phyloP scores from a whole-genome alignment of 108 stramenopile species.

The Nitzschia putrida region DNA sequence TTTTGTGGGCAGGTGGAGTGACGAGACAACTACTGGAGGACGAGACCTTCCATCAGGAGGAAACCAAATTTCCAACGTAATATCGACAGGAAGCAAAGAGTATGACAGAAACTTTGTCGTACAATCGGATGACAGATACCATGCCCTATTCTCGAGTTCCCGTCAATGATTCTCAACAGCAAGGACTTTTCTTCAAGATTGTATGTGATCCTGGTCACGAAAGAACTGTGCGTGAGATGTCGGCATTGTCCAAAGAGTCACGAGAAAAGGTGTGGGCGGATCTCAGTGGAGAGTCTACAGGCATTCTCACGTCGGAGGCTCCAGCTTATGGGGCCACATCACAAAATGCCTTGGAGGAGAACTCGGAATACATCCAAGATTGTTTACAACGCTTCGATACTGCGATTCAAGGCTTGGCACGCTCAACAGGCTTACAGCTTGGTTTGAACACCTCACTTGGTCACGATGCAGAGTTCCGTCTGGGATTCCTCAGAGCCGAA shows the following conservation, averaged over 20 bases:
- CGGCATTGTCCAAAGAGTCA: conserved; percentile 5
- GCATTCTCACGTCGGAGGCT: not conserved
- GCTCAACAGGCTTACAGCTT: not conserved
- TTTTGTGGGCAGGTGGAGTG: too few relatives aligned
- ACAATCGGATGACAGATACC: not conserved
- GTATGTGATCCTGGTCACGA: conserved; percentile 20
- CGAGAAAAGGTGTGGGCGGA: conserved; percentile 23
- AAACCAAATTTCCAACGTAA: too few relatives aligned
- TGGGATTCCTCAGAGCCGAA: conserved; percentile 7
- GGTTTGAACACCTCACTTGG: not conserved
- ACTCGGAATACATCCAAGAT: conserved; percentile 2
- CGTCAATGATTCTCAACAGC: not conserved
- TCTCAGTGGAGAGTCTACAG: not conserved
- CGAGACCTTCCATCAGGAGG: too few relatives aligned
- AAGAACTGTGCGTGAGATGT: conserved; percentile 10
- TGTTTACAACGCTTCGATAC: not conserved
- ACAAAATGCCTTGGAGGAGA: not conserved
- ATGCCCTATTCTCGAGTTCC: not conserved
- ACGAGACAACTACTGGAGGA: too few relatives aligned
- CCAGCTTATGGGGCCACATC: not conserved
- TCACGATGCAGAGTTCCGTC: conserved; percentile 23
- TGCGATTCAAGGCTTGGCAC: not conserved
- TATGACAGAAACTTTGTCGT: too few relatives aligned
- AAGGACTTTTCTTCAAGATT: conserved; percentile 19
- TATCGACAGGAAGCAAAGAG: too few relatives aligned